phyloP scores from a whole-genome alignment of 2,329 filamentous ascomycete genomes.

The Aspergillus oerlinghausenensis region DNA sequence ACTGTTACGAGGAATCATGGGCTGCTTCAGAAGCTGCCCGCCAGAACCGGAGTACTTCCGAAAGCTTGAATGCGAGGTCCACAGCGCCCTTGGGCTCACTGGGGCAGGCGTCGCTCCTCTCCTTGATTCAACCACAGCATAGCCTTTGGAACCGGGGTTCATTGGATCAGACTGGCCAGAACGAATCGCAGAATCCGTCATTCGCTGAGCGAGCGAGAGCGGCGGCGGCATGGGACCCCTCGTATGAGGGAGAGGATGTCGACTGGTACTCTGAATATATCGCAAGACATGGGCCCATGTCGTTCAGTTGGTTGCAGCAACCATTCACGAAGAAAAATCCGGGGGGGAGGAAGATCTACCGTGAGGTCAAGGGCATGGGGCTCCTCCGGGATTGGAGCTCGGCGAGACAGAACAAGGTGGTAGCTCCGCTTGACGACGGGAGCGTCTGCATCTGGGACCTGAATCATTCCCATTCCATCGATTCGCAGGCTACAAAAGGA shows the following conservation, averaged over 20 bases:
- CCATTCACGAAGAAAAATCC: conserved; percentile 41
- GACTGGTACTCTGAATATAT: conserved; percentile 90
- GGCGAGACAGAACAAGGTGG: conserved; percentile 55
- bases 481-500: conserved; percentile 41
- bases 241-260: conserved; percentile 64
- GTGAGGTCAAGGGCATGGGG: conserved; percentile 70
- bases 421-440: conserved; percentile 80
- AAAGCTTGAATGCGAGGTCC: conserved; percentile 48
- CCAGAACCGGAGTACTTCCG: conserved; percentile 16
- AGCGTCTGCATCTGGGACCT: conserved; percentile 85
- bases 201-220: conserved; percentile 27
- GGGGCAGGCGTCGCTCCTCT: conserved; percentile 29
- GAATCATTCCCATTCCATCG: conserved; percentile 37
- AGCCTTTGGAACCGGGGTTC: not conserved
- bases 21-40: conserved; percentile 47
- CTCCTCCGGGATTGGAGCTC: conserved; percentile 55
- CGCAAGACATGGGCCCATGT: conserved; percentile 70
- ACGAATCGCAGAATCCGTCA: conserved; percentile 12
- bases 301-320: conserved; percentile 70
- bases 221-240: conserved; percentile 74
- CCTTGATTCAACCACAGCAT: conserved; percentile 28
- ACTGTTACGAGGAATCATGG: conserved; percentile 70
- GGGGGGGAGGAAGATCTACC: conserved; percentile 32
- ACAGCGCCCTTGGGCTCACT: conserved; percentile 29
- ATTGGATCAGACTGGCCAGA: conserved; percentile 2